A percentile compares a stretch with the other conserved stretches of the same genome.
phyloP scores from a whole-genome alignment of 768 basidiomycete species.

The Cystofilobasidium ferigula region DNA sequence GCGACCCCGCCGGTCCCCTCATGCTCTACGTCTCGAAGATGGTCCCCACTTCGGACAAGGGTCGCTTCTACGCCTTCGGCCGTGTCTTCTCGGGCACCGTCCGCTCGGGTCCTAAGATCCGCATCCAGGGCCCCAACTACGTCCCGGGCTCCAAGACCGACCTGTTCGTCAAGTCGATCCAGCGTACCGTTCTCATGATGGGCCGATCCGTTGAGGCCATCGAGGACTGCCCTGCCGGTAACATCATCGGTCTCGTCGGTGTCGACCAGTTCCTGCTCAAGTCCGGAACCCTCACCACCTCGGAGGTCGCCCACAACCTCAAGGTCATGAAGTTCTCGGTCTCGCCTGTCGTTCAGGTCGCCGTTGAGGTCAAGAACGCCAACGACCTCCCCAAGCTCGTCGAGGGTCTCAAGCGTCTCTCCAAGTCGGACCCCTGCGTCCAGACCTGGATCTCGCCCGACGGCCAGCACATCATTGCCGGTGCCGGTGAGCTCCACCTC shows the following conservation, averaged over 20 bases:
- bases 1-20: conserved; percentile 89
- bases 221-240: conserved; percentile 97
- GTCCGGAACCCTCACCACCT: conserved; percentile 92
- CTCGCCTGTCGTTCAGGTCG: conserved; percentile 95
- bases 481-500: conserved; percentile 97
- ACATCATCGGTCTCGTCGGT: conserved; percentile 98
- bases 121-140: conserved; percentile 99
- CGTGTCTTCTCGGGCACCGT: conserved; percentile 99
- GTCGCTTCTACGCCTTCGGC: conserved; percentile 99
- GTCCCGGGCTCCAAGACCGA: conserved; percentile 97
- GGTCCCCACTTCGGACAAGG: conserved; percentile 99
- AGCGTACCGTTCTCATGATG: conserved; percentile 99
- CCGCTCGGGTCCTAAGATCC: conserved; percentile 91
- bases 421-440: conserved; percentile 99
- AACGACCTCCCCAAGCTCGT: conserved; percentile 98
- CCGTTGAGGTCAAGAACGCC: conserved; percentile 99
- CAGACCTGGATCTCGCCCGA: conserved; percentile 84
- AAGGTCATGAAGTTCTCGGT: conserved; percentile 99
- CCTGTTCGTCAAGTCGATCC: conserved; percentile 92
- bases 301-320: conserved; percentile 99
- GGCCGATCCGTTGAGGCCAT: conserved; percentile 97
- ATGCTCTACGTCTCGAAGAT: conserved; percentile 99
- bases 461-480: conserved; percentile 97
- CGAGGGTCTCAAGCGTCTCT: conserved; percentile 98
- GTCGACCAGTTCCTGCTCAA: conserved; percentile 99